A percentile compares a stretch with the other conserved stretches of the same genome.
These are phyloP conservation scores for Zygosaccharomyces sapae DNA, from an alignment of 1,139 yeast genomes.

Conservation along the genomic window DNA sequence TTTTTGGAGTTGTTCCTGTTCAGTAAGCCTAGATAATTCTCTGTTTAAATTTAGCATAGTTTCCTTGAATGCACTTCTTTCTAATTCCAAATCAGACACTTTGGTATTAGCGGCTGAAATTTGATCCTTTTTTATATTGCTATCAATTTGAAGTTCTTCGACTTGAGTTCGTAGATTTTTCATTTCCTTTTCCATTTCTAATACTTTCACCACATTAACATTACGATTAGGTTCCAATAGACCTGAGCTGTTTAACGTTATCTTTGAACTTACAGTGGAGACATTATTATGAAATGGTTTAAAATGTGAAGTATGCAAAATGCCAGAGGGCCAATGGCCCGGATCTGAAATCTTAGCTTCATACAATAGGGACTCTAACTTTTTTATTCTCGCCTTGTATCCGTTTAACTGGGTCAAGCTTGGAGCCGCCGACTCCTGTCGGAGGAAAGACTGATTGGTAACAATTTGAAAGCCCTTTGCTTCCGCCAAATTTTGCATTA, in stretches of 20 bases:
- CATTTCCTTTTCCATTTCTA: conserved; percentile 13
- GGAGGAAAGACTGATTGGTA: conserved; percentile 17
- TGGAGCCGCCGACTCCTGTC: conserved; percentile 26
- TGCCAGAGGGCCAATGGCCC: conserved; percentile 50
- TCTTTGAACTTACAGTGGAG: conserved; percentile 16
- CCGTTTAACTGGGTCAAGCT: conserved; percentile 45
- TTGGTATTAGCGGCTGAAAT: conserved; percentile 9
- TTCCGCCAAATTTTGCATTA: conserved; percentile 48
- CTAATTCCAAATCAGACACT: conserved; percentile 24
- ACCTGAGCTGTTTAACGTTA: conserved; percentile 9
- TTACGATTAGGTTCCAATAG: conserved; percentile 8
- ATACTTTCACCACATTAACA: conserved; percentile 3
- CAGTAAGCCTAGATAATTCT: conserved; percentile 28
- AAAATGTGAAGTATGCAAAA: conserved; percentile 21
- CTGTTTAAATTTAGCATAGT: conserved; percentile 27
- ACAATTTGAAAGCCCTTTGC: conserved; percentile 14
- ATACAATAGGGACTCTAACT: conserved; percentile 61
- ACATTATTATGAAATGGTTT: conserved; percentile 21
- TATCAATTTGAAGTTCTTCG: conserved; percentile 9
- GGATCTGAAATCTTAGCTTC: conserved; percentile 59
- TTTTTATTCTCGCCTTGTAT: conserved; percentile 55
- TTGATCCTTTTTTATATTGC: conserved; percentile 7
- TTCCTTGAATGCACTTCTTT: conserved; percentile 31
- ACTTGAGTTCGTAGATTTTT: conserved; percentile 11
- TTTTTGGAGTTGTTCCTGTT: conserved; percentile 23